Evolutionary conservation across 1,284 basidiomycete species (phyloP).

Genomic region (Fomitopsis betulina): DNA sequence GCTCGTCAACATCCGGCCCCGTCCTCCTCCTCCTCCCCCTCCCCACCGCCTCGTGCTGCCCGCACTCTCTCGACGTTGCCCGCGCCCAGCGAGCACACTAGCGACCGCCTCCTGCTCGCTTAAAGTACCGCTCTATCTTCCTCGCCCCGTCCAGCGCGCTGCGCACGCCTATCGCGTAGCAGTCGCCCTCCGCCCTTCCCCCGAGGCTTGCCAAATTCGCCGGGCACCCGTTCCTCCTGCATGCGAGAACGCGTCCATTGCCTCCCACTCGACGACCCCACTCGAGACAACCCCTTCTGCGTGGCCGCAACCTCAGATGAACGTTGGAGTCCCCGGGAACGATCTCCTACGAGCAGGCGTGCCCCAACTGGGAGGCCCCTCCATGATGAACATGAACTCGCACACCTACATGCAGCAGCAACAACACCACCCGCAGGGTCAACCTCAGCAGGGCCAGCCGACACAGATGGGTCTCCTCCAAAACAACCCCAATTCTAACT

Average conservation of each 20-base stretch:
- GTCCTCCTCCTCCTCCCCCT: slow-evolving; percentile 9
- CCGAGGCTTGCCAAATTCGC: slow-evolving; percentile 11
- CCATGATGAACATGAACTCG: slow-evolving; percentile 34
- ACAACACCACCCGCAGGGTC: slow-evolving; percentile 33
- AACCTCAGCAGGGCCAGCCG: slow-evolving; percentile 24
- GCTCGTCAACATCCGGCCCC: slow-evolving; percentile 19
- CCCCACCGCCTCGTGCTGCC: slow-evolving; percentile 19
- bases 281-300: slow-evolving; percentile 3
- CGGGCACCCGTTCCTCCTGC: slow-evolving; percentile 11
- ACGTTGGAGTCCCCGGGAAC: slow-evolving; percentile 14
- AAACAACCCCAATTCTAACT: slow-evolving; percentile 31
- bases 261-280: background rate
- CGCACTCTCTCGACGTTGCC: slow-evolving; percentile 23
- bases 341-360: slow-evolving; percentile 45
- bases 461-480: slow-evolving; percentile 36
- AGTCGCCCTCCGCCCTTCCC: slow-evolving; percentile 7
- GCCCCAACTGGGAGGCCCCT: slow-evolving; percentile 32
- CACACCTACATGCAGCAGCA: slow-evolving; percentile 35
- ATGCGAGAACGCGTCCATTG: slow-evolving; percentile 17
- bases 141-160: slow-evolving; percentile 14
- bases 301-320: slow-evolving; percentile 15
- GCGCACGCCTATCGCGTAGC: slow-evolving; percentile 3
- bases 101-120: slow-evolving; percentile 11
- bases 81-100: slow-evolving; percentile 16
- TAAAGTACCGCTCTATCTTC: slow-evolving; percentile 8